Conservation (phyloP, 73 alveolate genomes). For the Tetrahymena malaccensis region DNA sequence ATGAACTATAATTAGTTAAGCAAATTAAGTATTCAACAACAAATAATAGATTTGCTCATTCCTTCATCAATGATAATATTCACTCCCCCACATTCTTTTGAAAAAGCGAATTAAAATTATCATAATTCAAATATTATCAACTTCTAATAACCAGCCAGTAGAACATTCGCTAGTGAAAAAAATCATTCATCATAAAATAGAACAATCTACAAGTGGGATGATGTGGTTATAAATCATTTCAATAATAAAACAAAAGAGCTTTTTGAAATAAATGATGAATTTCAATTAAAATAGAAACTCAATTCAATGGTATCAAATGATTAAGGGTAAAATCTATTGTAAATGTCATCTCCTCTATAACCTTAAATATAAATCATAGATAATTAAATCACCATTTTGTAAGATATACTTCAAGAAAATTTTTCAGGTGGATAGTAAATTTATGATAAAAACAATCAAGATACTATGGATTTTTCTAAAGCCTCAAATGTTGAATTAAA, state of each 20-base stretch:
- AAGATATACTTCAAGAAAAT: not conserved
- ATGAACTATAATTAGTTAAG: not conserved
- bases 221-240: not conserved
- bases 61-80: not conserved
- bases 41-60: not conserved
- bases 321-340: not conserved
- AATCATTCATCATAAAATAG: not conserved
- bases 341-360: not conserved
- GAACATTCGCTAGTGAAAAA: not conserved
- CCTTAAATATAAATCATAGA: not conserved
- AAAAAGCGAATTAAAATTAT: not conserved
- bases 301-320: not conserved
- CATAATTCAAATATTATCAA: not conserved
- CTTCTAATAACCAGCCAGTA: not conserved
- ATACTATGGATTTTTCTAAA: not conserved
- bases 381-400: not conserved
- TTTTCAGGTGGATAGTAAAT: not conserved
- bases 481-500: not conserved
- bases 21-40: not conserved
- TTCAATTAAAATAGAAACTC: not conserved
- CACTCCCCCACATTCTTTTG: not conserved
- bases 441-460: not conserved
- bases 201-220: not conserved
- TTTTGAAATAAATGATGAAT: not conserved
- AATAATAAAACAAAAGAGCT: not conserved